Percentiles rank a stretch among this genome's conserved stretches.
phyloP scores from a whole-genome alignment of 1,284 basidiomycete genomes.

The Vanrija sp. region DNA sequence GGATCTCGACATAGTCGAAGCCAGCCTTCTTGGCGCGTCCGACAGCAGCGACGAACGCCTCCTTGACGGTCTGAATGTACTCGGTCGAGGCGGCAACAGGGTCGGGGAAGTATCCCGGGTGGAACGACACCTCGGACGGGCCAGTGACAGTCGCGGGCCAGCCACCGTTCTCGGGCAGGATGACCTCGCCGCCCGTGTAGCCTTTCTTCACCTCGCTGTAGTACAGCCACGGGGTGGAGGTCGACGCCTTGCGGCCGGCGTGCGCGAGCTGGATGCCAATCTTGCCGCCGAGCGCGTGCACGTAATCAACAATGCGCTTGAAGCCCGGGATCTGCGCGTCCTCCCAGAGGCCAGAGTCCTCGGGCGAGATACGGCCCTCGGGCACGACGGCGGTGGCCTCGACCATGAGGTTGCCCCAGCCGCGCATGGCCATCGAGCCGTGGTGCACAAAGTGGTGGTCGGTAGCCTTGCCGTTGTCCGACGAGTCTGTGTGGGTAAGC shows the following conservation, averaged over 20 bases:
- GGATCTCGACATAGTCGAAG: conserved; percentile 79
- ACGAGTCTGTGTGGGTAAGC: conserved; percentile 57
- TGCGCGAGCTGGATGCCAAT: conserved; percentile 77
- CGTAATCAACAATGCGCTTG: conserved; percentile 67
- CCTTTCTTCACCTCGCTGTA: conserved; percentile 30
- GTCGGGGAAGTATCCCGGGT: conserved; percentile 50
- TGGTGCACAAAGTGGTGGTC: conserved; percentile 76
- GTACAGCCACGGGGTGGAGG: conserved; percentile 58
- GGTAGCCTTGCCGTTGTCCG: conserved; percentile 64
- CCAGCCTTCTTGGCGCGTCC: conserved; percentile 62
- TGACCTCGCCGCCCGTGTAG: conserved; percentile 38
- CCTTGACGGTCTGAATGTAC: conserved; percentile 60
- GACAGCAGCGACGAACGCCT: conserved; percentile 64
- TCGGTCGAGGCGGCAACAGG: conserved; percentile 59
- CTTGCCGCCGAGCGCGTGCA: conserved; percentile 62
- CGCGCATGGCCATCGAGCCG: conserved; percentile 52
- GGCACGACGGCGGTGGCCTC: conserved; percentile 69
- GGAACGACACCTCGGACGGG: conserved; percentile 59
- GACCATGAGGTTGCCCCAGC: conserved; percentile 60
- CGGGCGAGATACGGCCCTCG: conserved; percentile 61
- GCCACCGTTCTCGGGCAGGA: conserved; percentile 55
- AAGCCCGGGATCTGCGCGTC: conserved; percentile 66
- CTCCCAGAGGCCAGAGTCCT: conserved; percentile 63
- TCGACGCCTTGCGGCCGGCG: conserved; percentile 68
- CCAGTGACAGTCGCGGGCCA: conserved; percentile 62